phyloP scores from a whole-genome alignment of 768 basidiomycete genomes.

The Rhizopogon rudus region DNA sequence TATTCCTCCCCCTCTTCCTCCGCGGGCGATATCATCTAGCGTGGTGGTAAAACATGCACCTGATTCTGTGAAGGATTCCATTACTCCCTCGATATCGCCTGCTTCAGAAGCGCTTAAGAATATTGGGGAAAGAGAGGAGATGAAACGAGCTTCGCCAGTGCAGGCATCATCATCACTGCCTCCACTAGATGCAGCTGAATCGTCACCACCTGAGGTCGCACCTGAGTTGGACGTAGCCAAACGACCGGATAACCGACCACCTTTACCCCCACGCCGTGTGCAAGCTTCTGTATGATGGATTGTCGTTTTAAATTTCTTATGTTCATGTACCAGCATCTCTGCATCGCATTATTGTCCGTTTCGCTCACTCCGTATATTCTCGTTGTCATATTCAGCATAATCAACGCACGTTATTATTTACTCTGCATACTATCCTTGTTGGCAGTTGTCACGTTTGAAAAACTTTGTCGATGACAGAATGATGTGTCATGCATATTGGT shows the following conservation, averaged over 20 bases:
- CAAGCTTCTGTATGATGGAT: slow-evolving; percentile 8
- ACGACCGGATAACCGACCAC: slow-evolving; percentile 19
- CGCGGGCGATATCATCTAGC: slow-evolving; percentile 32
- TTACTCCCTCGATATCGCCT: slow-evolving; percentile 23
- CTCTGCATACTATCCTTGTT: not conserved
- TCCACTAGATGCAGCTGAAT: not conserved
- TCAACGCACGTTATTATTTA: slow-evolving; percentile 1
- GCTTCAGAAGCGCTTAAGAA: slow-evolving; percentile 55
- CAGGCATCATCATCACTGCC: slow-evolving; percentile 5
- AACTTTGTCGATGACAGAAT: not conserved
- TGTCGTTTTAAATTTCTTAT: not conserved
- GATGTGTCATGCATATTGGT: not conserved
- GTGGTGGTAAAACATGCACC: slow-evolving; percentile 22
- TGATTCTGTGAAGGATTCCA: slow-evolving; percentile 18
- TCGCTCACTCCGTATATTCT: not conserved
- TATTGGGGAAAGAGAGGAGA: slow-evolving; percentile 47
- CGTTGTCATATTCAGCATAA: not conserved
- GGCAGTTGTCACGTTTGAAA: not conserved
- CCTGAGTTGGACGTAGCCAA: slow-evolving; percentile 3
- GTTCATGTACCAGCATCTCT: not conserved
- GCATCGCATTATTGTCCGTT: not conserved
- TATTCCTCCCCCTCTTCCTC: slow-evolving; percentile 35
- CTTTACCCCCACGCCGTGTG: slow-evolving; percentile 30
- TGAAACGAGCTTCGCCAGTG: slow-evolving; percentile 23
- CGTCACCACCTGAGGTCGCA: not conserved